phyloP scores from a whole-genome alignment of 2,329 filamentous ascomycete species.

The Trichoderma sp. region DNA sequence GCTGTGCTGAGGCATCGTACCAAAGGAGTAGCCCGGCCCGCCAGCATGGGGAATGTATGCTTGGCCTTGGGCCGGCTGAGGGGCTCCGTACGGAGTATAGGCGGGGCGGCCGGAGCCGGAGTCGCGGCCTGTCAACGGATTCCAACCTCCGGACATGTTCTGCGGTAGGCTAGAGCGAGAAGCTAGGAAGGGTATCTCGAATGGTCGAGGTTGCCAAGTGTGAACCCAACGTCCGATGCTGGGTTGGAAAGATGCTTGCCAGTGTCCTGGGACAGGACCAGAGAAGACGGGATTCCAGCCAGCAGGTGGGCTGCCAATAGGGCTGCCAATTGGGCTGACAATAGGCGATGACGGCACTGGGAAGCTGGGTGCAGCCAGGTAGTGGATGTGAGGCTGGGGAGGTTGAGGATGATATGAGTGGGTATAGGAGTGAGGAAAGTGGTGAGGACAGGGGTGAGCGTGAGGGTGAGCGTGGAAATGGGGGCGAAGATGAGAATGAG shows the following conservation, averaged over 20 bases:
- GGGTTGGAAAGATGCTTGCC: slow-evolving; percentile 38
- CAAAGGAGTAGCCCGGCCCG: slow-evolving; percentile 39
- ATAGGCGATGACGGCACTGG: neutral
- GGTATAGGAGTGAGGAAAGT: too few relatives aligned
- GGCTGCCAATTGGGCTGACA: neutral
- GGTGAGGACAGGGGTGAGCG: neutral
- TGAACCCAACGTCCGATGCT: slow-evolving; percentile 37
- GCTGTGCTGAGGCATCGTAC: slow-evolving; percentile 28
- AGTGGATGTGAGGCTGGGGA: neutral
- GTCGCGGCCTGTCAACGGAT: slow-evolving; percentile 43
- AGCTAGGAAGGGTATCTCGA: neutral
- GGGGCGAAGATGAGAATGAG: neutral
- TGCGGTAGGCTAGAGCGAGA: neutral
- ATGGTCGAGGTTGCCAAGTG: slow-evolving; percentile 38
- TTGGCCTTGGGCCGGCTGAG: slow-evolving; percentile 39
- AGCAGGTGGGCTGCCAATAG: slow-evolving; percentile 18
- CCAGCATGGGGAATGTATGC: slow-evolving; percentile 42
- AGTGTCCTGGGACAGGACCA: slow-evolving; percentile 37
- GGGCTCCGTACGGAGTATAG: slow-evolving; percentile 37
- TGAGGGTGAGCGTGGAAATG: neutral
- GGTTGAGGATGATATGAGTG: neutral
- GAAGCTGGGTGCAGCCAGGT: neutral
- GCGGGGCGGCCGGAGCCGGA: slow-evolving; percentile 35
- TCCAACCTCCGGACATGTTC: slow-evolving; percentile 43
- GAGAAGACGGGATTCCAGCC: slow-evolving; percentile 35